These are phyloP conservation scores for Phytophthora pseudosyringae DNA, from an alignment of 352 stramenopile species.

Conservation along the genomic window DNA sequence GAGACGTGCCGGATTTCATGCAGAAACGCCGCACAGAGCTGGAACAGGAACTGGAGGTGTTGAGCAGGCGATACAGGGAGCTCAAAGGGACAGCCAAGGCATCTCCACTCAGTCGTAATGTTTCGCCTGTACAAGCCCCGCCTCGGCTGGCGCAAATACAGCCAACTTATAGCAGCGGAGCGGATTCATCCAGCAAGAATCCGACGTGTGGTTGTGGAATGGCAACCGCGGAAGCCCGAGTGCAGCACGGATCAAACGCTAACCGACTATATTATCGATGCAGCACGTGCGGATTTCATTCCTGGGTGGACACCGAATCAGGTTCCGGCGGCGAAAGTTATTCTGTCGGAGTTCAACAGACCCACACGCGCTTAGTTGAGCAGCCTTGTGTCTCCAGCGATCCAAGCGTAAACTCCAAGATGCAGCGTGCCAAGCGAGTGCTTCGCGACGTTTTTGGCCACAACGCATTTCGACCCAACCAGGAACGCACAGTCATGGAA, in stretches of 20 bases:
- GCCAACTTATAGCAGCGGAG: constrained; percentile 10
- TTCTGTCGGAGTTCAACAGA: constrained; percentile 16
- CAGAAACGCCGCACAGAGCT: constrained; percentile 51
- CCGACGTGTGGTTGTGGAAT: constrained; percentile 71
- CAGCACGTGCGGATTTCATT: constrained; percentile 77
- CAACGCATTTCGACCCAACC: constrained; percentile 94
- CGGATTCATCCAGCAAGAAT: constrained; percentile 23
- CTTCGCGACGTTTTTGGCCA: constrained; percentile 95
- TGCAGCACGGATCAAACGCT: constrained; percentile 76
- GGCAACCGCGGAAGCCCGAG: constrained; percentile 54
- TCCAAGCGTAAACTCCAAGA: constrained; percentile 63
- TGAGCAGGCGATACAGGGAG: constrained; percentile 71
- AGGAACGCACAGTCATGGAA: constrained; percentile 95
- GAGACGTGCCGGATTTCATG: constrained; percentile 66
- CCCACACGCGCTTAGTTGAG: constrained; percentile 19
- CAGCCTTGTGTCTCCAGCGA: constrained; percentile 55
- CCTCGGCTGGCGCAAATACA: constrained; percentile 8
- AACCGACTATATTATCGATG: constrained; percentile 76
- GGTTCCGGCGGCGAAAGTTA: constrained; percentile 11
- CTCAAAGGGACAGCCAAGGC: constrained; percentile 42
- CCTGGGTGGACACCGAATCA: constrained; percentile 58
- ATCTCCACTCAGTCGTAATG: constrained; percentile 24
- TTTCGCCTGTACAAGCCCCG: constrained; percentile 18
- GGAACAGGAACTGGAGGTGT: constrained; percentile 62
- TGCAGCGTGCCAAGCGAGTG: constrained; percentile 72